phyloP scores from a whole-genome alignment of 139 green algal species.

The Picochlorum costavermella region DNA sequence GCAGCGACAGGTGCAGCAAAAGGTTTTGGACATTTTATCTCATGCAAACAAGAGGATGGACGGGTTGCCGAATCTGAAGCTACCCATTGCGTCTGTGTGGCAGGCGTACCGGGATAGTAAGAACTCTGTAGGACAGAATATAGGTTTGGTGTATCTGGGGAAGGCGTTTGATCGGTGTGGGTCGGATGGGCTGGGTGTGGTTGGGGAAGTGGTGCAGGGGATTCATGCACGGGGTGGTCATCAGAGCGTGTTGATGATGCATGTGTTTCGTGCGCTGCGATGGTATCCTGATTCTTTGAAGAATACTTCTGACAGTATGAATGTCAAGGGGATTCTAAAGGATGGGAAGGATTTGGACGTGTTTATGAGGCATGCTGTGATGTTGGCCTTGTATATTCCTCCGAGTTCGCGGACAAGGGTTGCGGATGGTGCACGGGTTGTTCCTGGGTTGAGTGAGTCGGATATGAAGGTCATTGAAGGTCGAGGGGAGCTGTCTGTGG shows the following conservation, averaged over 20 bases:
- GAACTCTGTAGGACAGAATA: conserved; percentile 55
- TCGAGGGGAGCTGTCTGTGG: neutral
- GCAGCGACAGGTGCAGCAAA: conserved; percentile 1
- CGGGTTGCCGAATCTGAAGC: conserved; percentile 34
- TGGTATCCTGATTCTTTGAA: neutral
- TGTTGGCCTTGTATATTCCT: conserved; percentile 65
- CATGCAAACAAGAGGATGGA: conserved; percentile 89
- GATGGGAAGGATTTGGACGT: conserved; percentile 23
- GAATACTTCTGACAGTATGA: neutral
- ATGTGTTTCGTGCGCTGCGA: neutral
- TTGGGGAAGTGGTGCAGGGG: conserved; percentile 38
- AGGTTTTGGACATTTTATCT: conserved; percentile 80
- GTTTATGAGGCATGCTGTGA: conserved; percentile 52
- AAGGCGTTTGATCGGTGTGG: conserved; percentile 50
- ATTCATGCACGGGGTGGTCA: conserved; percentile 37
- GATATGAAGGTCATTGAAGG: conserved; percentile 39
- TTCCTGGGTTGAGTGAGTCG: conserved; percentile 33
- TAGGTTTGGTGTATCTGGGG: conserved; percentile 77
- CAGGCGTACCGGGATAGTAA: conserved; percentile 27
- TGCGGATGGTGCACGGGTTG: neutral
- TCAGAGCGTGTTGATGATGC: conserved; percentile 44
- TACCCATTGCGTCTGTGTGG: conserved; percentile 65
- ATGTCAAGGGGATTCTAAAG: neutral
- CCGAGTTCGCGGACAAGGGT: neutral
- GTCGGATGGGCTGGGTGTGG: conserved; percentile 20